Percentiles rank a stretch among this genome's conserved stretches.
These are phyloP conservation scores for Metschnikowia cubensis DNA, from an alignment of 805 yeast genomes.

Conservation along the genomic window DNA sequence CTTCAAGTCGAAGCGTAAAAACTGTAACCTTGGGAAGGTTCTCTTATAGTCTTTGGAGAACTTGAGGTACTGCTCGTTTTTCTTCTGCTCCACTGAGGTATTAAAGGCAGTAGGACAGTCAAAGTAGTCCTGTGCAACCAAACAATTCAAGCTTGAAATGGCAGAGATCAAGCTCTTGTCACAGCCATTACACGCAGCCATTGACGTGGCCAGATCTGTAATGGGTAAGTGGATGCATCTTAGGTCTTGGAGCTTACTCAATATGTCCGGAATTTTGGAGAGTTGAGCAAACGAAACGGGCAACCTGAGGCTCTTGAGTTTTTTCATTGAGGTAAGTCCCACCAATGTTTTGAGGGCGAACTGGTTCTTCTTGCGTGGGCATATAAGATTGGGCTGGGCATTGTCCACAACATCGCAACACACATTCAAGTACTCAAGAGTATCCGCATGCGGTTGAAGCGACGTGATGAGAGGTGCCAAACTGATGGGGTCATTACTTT, in stretches of 20 bases:
- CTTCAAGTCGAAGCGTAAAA: slow-evolving; percentile 13
- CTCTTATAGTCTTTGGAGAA: slow-evolving; percentile 3
- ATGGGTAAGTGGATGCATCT: slow-evolving; percentile 11
- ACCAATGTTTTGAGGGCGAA: slow-evolving; percentile 8
- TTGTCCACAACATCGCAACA: slow-evolving; percentile 13
- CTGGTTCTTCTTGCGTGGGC: slow-evolving; percentile 9
- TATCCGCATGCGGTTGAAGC: slow-evolving; percentile 10
- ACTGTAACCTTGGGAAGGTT: slow-evolving; percentile 1
- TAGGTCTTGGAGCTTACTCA: slow-evolving; percentile 1
- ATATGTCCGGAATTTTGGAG: slow-evolving; percentile 2
- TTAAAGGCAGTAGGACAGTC: slow-evolving; percentile 12
- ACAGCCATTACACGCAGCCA: slow-evolving; percentile 11
- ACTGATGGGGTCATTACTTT: slow-evolving; percentile 4
- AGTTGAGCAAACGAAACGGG: slow-evolving; percentile 13
- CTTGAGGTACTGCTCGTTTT: slow-evolving; percentile 9
- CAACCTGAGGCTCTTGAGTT: slow-evolving; percentile 8
- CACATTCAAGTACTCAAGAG: slow-evolving; percentile 11
- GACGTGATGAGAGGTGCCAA: slow-evolving; percentile 11
- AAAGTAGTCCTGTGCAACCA: slow-evolving; percentile 15
- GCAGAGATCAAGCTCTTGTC: slow-evolving; percentile 5
- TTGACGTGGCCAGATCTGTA: slow-evolving; percentile 8
- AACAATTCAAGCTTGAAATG: slow-evolving; percentile 9
- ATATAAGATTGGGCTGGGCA: not conserved
- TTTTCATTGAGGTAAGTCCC: slow-evolving; percentile 6
- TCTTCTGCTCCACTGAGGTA: slow-evolving; percentile 5